Conservation (phyloP, 2,329 filamentous ascomycete genomes). For the Thyridium curvatum region DNA sequence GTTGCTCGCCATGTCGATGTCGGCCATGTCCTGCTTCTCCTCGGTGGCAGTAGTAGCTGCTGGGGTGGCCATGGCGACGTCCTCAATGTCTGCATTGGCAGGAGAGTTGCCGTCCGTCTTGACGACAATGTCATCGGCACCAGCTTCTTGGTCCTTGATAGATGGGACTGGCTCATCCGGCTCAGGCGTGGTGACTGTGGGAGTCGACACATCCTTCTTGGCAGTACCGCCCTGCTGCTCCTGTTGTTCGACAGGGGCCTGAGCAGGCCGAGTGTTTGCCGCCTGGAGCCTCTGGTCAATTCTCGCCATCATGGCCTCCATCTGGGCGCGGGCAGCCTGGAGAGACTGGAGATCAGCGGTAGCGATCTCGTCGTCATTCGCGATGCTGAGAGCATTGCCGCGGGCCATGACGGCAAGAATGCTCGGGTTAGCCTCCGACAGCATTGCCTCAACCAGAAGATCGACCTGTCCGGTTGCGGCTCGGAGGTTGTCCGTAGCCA, state of each 20-base stretch:
- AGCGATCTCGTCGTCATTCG: slow-evolving; percentile 26
- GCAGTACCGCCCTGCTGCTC: neutral
- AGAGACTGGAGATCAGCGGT: slow-evolving; percentile 37
- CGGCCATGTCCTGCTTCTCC: slow-evolving; percentile 1
- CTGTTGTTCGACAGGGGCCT: slow-evolving; percentile 3
- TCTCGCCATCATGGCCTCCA: slow-evolving; percentile 34
- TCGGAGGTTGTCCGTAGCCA: slow-evolving; percentile 56
- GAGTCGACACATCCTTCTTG: neutral
- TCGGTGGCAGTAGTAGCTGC: slow-evolving; percentile 3
- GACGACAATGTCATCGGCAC: neutral
- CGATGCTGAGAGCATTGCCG: slow-evolving; percentile 35
- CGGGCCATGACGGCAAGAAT: slow-evolving; percentile 44
- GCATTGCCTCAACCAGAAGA: slow-evolving; percentile 9
- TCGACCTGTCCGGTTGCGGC: neutral
- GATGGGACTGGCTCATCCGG: neutral
- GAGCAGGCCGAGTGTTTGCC: slow-evolving; percentile 3
- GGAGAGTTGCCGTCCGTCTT: too few relatives aligned
- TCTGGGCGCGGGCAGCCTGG: slow-evolving; percentile 39
- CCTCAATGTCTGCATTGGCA: neutral
- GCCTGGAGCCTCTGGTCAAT: slow-evolving; percentile 20
- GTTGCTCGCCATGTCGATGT: slow-evolving; percentile 2
- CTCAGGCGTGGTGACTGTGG: neutral
- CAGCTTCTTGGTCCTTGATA: slow-evolving; percentile 2
- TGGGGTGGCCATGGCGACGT: slow-evolving; percentile 6
- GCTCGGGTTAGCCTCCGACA: slow-evolving; percentile 38